A percentile compares a stretch with the other conserved stretches of the same genome.
Evolutionary conservation across 2,329 filamentous ascomycete genomes (phyloP).

Genomic region (Leptoxyphium fumago): DNA sequence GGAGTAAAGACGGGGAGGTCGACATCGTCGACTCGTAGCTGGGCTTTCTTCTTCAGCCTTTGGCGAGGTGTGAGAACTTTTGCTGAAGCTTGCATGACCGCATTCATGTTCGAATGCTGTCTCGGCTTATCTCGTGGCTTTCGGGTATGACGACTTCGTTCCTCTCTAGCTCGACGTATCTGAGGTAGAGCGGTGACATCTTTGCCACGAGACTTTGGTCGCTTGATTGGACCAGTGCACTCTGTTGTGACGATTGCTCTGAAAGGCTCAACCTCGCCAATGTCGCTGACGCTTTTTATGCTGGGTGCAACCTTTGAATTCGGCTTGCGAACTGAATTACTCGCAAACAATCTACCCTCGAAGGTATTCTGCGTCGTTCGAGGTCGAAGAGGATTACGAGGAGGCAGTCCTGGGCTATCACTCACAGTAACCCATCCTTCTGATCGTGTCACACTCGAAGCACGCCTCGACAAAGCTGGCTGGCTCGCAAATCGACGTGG

Average conservation of each 20-base stretch:
- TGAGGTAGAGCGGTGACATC: slow-evolving; percentile 3
- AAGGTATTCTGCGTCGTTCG: slow-evolving; percentile 13
- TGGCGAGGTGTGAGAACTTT: slow-evolving; percentile 7
- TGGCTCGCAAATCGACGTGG: slow-evolving; percentile 18
- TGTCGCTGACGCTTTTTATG: slow-evolving; percentile 15
- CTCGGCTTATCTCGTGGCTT: slow-evolving; percentile 19
- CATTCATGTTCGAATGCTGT: slow-evolving; percentile 12
- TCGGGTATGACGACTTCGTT: slow-evolving; percentile 15
- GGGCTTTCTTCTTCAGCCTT: slow-evolving; percentile 17
- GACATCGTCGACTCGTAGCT: slow-evolving; percentile 10
- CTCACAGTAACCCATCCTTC: slow-evolving; percentile 14
- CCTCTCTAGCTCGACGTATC: slow-evolving; percentile 16
- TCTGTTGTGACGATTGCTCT: slow-evolving; percentile 18
- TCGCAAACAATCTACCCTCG: slow-evolving; percentile 10
- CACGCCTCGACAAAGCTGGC: slow-evolving; percentile 15
- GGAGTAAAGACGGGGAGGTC: slow-evolving; percentile 2
- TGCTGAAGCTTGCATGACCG: slow-evolving; percentile 11
- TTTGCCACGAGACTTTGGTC: slow-evolving; percentile 14
- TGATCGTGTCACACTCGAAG: slow-evolving; percentile 17
- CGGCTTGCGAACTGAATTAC: slow-evolving; percentile 8
- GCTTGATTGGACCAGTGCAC: slow-evolving; percentile 19
- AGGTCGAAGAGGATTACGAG: slow-evolving; percentile 18
- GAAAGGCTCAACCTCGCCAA: slow-evolving; percentile 11
- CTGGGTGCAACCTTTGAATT: slow-evolving; percentile 15
- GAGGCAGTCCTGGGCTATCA: slow-evolving; percentile 20